phyloP scores from a whole-genome alignment of 441 rosid species.

The Hura crepitans region DNA sequence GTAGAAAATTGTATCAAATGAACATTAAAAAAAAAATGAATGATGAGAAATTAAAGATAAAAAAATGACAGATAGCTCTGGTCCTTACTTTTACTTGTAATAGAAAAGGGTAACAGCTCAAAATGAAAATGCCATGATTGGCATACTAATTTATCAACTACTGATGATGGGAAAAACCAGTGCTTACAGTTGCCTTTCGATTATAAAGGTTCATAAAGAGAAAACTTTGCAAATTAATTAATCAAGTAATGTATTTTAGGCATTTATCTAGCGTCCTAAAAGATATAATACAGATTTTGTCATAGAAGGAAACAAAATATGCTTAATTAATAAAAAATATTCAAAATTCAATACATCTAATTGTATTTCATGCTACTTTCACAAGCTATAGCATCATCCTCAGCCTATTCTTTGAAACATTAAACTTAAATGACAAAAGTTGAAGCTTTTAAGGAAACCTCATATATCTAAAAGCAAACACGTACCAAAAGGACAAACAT shows the following conservation, averaged over 20 bases:
- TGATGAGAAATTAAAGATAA: not conserved
- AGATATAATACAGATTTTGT: not conserved
- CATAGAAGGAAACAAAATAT: not conserved
- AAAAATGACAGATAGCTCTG: not conserved
- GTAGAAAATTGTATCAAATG: slow-evolving; percentile 14
- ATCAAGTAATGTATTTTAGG: not conserved
- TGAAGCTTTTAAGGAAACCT: slow-evolving; percentile 7
- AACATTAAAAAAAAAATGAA: not conserved
- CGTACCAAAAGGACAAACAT: not conserved
- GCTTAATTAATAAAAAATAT: not conserved
- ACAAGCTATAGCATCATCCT: not conserved
- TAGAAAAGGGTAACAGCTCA: not conserved
- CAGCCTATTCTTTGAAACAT: not conserved
- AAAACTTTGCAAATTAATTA: not conserved
- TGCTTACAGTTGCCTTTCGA: too few species aligned
- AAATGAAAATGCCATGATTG: not conserved
- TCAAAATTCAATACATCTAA: not conserved
- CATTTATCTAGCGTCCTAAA: not conserved
- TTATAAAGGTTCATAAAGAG: not conserved
- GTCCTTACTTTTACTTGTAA: too few species aligned
- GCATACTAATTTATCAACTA: not conserved
- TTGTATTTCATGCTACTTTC: not conserved
- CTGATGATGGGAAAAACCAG: not conserved
- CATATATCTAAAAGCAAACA: slow-evolving; percentile 17
- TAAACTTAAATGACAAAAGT: not conserved